Percentiles rank a stretch among this genome's conserved stretches.
Evolutionary conservation across 2,329 filamentous ascomycete genomes (phyloP).

Genomic region (Hymenotorrendiella dingleyae): DNA sequence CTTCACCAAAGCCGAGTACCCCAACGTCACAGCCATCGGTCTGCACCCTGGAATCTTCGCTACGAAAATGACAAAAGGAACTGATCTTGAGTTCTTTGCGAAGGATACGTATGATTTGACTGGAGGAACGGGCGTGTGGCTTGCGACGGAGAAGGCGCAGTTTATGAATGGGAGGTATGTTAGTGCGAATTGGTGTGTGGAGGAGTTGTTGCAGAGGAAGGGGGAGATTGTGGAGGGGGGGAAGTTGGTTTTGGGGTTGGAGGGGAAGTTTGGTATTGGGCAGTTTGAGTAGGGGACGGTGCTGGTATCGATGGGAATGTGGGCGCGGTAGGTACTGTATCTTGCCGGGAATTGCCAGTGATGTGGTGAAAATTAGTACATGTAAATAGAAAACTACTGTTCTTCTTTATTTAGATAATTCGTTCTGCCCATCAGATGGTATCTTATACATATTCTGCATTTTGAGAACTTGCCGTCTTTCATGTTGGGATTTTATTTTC

Average conservation of each 20-base stretch:
- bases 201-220: slow-evolving; percentile 24
- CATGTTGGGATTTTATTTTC: too few species aligned
- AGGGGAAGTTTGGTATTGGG: slow-evolving; percentile 11
- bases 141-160: slow-evolving; percentile 21
- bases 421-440: too few species aligned
- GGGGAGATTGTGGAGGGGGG: slow-evolving; percentile 12
- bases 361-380: too few species aligned
- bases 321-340: too few species aligned
- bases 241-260: slow-evolving; percentile 6
- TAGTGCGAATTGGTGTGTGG: slow-evolving; percentile 28
- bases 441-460: too few species aligned
- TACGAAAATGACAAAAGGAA: slow-evolving; percentile 17
- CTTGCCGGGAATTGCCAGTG: too few species aligned
- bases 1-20: slow-evolving; percentile 11
- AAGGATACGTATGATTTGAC: slow-evolving; percentile 28
- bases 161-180: slow-evolving; percentile 29
- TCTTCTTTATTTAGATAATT: too few species aligned
- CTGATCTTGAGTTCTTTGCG: slow-evolving; percentile 25
- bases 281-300: slow-evolving; percentile 12
- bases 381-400: too few species aligned
- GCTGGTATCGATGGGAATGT: too few species aligned
- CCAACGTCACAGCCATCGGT: slow-evolving; percentile 12
- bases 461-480: too few species aligned
- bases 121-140: slow-evolving; percentile 27
- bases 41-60: slow-evolving; percentile 13